These are phyloP conservation scores for Arthrobotrys conoides DNA, from an alignment of 2,329 filamentous ascomycete species.

Conservation along the genomic window DNA sequence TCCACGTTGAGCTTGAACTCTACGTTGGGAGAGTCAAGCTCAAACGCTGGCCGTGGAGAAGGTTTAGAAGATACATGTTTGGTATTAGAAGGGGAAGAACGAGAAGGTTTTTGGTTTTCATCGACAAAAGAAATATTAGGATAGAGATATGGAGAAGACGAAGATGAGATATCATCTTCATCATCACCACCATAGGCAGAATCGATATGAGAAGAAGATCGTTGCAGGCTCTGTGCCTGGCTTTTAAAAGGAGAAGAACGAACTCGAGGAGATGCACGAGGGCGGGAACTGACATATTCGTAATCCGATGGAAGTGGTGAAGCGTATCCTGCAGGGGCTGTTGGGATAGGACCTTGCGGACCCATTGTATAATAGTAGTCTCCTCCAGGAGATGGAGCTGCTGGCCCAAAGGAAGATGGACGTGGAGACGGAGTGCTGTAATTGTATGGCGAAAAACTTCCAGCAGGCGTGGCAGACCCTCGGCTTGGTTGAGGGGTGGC, in stretches of 20 bases:
- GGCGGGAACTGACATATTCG: slow-evolving; percentile 61
- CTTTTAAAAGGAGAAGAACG: slow-evolving; percentile 58
- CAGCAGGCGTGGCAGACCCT: slow-evolving; percentile 53
- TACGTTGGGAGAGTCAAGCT: slow-evolving; percentile 60
- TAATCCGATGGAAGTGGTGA: slow-evolving; percentile 55
- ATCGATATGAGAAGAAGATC: slow-evolving; percentile 58
- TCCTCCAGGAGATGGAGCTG: slow-evolving; percentile 54
- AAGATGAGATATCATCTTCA: slow-evolving; percentile 52
- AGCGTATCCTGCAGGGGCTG: slow-evolving; percentile 46
- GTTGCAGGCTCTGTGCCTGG: slow-evolving; percentile 59
- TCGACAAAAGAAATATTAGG: slow-evolving; percentile 58
- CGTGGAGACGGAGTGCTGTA: slow-evolving; percentile 57
- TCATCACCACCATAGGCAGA: slow-evolving; percentile 58
- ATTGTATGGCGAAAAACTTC: slow-evolving; percentile 56
- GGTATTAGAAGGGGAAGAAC: slow-evolving; percentile 42
- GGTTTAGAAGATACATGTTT: slow-evolving; percentile 59
- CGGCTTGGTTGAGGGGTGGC: slow-evolving; percentile 58
- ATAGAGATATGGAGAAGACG: slow-evolving; percentile 57
- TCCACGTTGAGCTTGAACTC: slow-evolving; percentile 60
- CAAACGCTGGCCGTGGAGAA: slow-evolving; percentile 55
- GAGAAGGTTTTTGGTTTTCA: slow-evolving; percentile 43
- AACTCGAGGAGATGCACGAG: slow-evolving; percentile 60
- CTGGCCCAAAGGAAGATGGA: slow-evolving; percentile 45
- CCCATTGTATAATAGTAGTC: slow-evolving; percentile 57
- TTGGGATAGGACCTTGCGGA: slow-evolving; percentile 50